A percentile compares a stretch with the other conserved stretches of the same genome.
These are phyloP conservation scores for Amoeboaphelidium occidentale DNA, from an alignment of 371 early-diverging fungal genomes.

Conservation along the genomic window DNA sequence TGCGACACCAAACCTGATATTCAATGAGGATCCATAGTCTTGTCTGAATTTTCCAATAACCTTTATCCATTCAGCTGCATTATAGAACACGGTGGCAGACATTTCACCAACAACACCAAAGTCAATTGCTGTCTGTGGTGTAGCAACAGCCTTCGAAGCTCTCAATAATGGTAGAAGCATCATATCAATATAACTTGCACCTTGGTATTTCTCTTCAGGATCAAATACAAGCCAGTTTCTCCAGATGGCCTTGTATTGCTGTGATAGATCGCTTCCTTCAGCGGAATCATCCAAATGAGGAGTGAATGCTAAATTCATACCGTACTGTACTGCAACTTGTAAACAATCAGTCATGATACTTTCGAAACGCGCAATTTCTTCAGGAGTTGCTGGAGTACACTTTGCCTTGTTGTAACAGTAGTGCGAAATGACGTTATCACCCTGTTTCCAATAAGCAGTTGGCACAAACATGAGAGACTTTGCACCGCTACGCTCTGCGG, in stretches of 20 bases:
- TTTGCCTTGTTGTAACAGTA: background rate
- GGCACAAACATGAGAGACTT: background rate
- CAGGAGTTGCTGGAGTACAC: background rate
- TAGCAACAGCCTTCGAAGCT: background rate
- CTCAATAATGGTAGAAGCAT: background rate
- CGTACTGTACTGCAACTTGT: background rate
- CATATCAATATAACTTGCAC: background rate
- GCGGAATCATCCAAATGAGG: background rate
- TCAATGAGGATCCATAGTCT: background rate
- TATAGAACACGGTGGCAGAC: background rate
- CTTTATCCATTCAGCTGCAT: background rate
- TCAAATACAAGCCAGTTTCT: background rate
- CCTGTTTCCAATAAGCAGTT: background rate
- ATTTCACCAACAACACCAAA: background rate
- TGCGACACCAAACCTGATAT: background rate
- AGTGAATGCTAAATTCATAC: background rate
- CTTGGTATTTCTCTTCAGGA: background rate
- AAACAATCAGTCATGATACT: background rate
- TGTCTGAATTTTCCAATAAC: background rate
- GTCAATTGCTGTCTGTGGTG: background rate
- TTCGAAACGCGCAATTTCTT: background rate
- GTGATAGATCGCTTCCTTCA: too few relatives aligned
- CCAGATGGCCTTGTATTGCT: background rate
- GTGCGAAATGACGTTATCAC: background rate
- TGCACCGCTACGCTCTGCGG: background rate